Evolutionary conservation across 495 filamentous ascomycete species (phyloP), one percentile per base, ranked within the genome.

Genomic region (Penicillium canescens): DNA sequence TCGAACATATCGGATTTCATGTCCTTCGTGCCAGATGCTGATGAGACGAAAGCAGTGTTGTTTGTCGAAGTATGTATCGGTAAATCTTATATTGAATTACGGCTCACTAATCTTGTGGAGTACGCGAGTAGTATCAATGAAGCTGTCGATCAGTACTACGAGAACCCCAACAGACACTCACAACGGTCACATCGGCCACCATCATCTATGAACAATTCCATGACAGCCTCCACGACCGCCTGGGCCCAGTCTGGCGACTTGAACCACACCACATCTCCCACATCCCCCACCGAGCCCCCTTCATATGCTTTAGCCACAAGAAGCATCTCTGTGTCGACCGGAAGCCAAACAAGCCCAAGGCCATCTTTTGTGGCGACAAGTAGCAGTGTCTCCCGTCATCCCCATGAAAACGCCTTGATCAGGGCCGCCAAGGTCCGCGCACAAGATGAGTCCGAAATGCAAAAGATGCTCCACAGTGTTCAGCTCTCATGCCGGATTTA

Each of bases 391-490:
- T 36, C 55, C 10, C 39, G 11, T 49, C 37, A 23, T 23, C 7
- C 12, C 4, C 59, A 62, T 37, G 72, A 65, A 10, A 76, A 75
- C 60, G 44, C 57, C 16, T 62, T 77, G 23, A 71, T 71, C 24
- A 52, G 69, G 62, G 74, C 68, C 49, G 68, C 56, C 10, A 46
- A 68, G 7, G 26, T 70, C 8, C 70, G 74, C 23, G 67, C 68
- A 16, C 44, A 47, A 46, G 74, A 77, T 56, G 74, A 78, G 68
- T 72, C 75, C 68, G 61, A 74, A 26, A 76, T 77, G 69, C 72
- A 74, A 43, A 66, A 66, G 39, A 24, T 60, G 51, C 61, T 78
- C 9, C 74, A 73, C 42, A 60, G 33, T 18, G 52, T 75, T 11
- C 75, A 77, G 42, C 50, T 54, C 9, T 11, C 47, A 14, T 63